Conservation (phyloP, 164 flowering plant species). For the Umbellularia californica region DNA sequence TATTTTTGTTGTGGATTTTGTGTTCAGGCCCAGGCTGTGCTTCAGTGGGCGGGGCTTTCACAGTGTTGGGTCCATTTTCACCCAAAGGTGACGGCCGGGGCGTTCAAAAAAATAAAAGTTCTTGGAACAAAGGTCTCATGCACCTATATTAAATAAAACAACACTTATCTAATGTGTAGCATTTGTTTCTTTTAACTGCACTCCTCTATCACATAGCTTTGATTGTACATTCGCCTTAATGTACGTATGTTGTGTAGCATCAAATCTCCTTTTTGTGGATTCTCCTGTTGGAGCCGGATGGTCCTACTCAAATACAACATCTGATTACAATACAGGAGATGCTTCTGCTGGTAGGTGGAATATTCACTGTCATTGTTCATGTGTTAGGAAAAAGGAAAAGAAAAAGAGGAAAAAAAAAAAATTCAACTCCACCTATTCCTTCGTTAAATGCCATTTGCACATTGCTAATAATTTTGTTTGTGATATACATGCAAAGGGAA, state of each 20-base stretch:
- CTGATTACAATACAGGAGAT: constrained; percentile 84
- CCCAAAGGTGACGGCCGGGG: constrained; percentile 88
- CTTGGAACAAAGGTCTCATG: constrained; percentile 85
- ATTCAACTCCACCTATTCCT: too few species aligned
- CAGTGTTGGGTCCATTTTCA: constrained; percentile 93
- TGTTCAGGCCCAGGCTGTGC: constrained; percentile 94
- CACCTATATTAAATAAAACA: too few species aligned
- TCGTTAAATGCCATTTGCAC: too few species aligned
- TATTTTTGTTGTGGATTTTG: neutral
- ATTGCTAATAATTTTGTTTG: too few species aligned
- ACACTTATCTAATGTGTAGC: too few species aligned
- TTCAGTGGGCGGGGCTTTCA: constrained; percentile 90
- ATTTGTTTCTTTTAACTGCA: too few species aligned
- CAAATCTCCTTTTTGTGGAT: constrained; percentile 89
- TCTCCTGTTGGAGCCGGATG: constrained; percentile 99
- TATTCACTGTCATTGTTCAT: neutral
- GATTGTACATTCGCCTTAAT: neutral
- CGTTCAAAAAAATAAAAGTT: constrained; percentile 57
- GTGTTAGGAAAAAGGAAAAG: too few species aligned
- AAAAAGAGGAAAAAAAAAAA: too few species aligned
- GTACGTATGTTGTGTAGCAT: constrained; percentile 36
- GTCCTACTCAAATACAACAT: constrained; percentile 87
- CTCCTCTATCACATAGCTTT: neutral
- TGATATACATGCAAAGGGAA: too few species aligned
- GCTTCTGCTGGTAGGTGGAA: constrained; percentile 55